Conservation (phyloP, 2,329 filamentous ascomycete genomes). For the Allantophomopsis cytisporea region DNA sequence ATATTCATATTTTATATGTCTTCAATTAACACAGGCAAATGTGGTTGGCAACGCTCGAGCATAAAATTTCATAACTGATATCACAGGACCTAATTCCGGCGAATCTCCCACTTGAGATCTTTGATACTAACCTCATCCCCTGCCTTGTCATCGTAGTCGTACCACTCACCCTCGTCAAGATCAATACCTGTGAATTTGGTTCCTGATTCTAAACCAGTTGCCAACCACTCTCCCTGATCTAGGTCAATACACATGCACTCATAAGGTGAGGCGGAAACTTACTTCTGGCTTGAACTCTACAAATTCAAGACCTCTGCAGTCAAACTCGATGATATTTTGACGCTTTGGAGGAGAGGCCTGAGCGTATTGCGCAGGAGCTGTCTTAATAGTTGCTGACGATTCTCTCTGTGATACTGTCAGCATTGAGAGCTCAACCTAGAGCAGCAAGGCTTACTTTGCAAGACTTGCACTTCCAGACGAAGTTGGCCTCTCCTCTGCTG, state of each 20-base stretch:
- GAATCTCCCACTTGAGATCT: conserved; percentile 75
- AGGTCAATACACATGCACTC: neutral
- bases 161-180: conserved; percentile 86
- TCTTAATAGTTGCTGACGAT: conserved; percentile 73
- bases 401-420: conserved; percentile 42
- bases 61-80: too few relatives aligned
- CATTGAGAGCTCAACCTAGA: conserved; percentile 1
- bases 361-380: conserved; percentile 57
- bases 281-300: conserved; percentile 84
- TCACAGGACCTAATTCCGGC: conserved; percentile 11
- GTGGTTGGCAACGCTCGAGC: too few relatives aligned
- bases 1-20: too few relatives aligned
- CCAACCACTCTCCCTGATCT: conserved; percentile 73
- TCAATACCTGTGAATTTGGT: conserved; percentile 78
- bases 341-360: conserved; percentile 58
- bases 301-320: conserved; percentile 90
- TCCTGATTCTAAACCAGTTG: conserved; percentile 64
- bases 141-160: conserved; percentile 92
- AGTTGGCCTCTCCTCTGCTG: conserved; percentile 91
- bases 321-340: conserved; percentile 76
- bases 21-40: too few relatives aligned
- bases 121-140: conserved; percentile 87
- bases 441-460: conserved; percentile 57
- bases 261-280: conserved; percentile 15
- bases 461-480: conserved; percentile 99